These are phyloP conservation scores for Kwoniella sp. DNA, from an alignment of 768 basidiomycete genomes.

Conservation along the genomic window DNA sequence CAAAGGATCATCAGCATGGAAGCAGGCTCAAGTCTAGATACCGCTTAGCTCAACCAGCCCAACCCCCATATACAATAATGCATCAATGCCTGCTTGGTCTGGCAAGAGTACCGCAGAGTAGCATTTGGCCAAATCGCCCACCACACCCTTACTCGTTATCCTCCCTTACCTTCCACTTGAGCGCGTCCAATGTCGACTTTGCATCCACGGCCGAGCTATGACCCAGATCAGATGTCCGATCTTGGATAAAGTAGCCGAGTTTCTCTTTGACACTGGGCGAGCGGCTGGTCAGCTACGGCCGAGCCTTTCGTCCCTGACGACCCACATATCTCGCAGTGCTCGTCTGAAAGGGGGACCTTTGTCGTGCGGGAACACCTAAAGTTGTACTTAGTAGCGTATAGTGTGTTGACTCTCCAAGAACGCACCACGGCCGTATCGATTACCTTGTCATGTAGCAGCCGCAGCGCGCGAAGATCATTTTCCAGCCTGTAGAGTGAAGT, in stretches of 20 bases:
- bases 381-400: neutral
- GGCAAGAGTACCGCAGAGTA: too few species aligned
- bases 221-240: constrained; percentile 66
- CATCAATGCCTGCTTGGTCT: too few species aligned
- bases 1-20: too few species aligned
- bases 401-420: neutral
- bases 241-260: constrained; percentile 75
- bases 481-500: constrained; percentile 69
- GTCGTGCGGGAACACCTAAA: constrained; percentile 72
- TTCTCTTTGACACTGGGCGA: constrained; percentile 68
- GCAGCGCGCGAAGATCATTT: constrained; percentile 85
- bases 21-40: too few species aligned
- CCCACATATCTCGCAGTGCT: constrained; percentile 74
- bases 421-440: constrained; percentile 72
- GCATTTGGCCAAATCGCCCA: too few species aligned
- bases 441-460: constrained; percentile 75
- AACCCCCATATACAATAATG: too few species aligned
- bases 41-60: too few species aligned
- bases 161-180: constrained; percentile 74
- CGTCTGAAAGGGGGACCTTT: constrained; percentile 71
- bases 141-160: constrained; percentile 37
- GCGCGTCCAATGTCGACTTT: constrained; percentile 76
- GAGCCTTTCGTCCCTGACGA: neutral
- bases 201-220: constrained; percentile 92
- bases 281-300: neutral